Evolutionary conservation across 176 grass and related monocot genomes (phyloP), one percentile per base, ranked within the genome.

Genomic region (Elymus sibiricus): DNA sequence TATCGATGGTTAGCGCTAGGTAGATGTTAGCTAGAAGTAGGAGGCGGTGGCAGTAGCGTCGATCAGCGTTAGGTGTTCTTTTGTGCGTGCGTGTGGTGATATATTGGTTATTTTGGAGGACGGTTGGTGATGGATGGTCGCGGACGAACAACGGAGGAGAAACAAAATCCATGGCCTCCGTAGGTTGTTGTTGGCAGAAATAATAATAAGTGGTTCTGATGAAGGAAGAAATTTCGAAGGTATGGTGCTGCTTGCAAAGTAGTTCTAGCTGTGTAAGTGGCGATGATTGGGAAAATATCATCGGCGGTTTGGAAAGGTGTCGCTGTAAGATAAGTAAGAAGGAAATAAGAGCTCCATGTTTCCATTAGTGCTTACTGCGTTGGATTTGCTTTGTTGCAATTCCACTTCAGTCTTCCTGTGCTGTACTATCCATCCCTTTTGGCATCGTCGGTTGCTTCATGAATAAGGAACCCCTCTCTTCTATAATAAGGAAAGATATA

Each of bases 101-200:
- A 90, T 89, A 82, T 92, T 84, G 92, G 92, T 86, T 89, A 88
- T 93, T 91, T 94, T 82, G 79, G 89, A 67, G 80, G 39, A 21
- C 56, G 40, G 35, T 76, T 72, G 69, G 69, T 22, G 31, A 64
- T n/a, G 65, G 34, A 73, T n/a, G 21, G 84, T 40, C 26, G 69
- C 43, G 76, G 85, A 77, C 81, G 34, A 47, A 46, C 25, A 51
- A 61, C 70, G 31, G 40, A 53, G 65, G 24, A 53, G 65, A 17
- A 55, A 37, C 70, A 76, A 26, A 75, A 84, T 77, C 32, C 76
- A 81, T 91, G 69, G 81, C 81, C 29, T 76, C 21, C 70, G 73
- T 42, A 75, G 85, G 62, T 64, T 55, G 71, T 64, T 56, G 27
- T 28, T 32, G 74, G 74, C 46, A 13, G 9, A 9, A 76, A 16